phyloP scores from a whole-genome alignment of 345 rosid genomes.

The Salix dunnii region DNA sequence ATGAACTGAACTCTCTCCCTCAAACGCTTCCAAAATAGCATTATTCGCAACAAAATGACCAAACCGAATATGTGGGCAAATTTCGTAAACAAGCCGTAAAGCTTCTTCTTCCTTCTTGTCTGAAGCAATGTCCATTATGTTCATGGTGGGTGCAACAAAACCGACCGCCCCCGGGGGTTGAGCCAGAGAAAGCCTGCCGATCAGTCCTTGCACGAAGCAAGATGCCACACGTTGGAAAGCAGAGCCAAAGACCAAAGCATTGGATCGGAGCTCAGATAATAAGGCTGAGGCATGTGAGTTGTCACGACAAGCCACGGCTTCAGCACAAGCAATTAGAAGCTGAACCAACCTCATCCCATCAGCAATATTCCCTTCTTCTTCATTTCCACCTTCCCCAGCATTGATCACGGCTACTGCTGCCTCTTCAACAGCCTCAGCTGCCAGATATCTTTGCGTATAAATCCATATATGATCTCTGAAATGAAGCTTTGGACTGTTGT shows the following conservation, averaged over 20 bases:
- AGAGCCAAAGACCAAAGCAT: conserved; percentile 54
- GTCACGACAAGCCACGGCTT: conserved; percentile 71
- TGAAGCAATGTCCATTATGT: conserved; percentile 34
- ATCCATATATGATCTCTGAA: conserved; percentile 51
- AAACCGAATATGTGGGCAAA: conserved; percentile 55
- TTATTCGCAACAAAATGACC: conserved; percentile 58
- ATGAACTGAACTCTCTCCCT: conserved; percentile 67
- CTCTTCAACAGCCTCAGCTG: conserved; percentile 47
- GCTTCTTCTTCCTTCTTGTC: conserved; percentile 52
- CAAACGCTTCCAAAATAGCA: conserved; percentile 74
- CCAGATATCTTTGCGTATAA: conserved; percentile 36
- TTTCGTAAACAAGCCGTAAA: conserved; percentile 49
- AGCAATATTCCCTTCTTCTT: conserved; percentile 29
- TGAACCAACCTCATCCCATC: conserved; percentile 56
- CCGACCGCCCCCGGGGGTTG: conserved; percentile 46
- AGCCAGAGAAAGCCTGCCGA: conserved; percentile 44
- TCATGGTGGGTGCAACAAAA: conserved; percentile 27
- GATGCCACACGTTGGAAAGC: conserved; percentile 66
- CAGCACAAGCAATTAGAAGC: conserved; percentile 57
- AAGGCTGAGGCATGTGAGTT: conserved; percentile 45
- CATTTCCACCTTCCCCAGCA: conserved; percentile 7
- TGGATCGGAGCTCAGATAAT: conserved; percentile 46
- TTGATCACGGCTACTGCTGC: conserved; percentile 31
- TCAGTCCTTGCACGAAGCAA: conserved; percentile 61
- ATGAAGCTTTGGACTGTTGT: conserved; percentile 23